Conservation (phyloP, 2,329 filamentous ascomycete species). For the Trichoderma hamatum region DNA sequence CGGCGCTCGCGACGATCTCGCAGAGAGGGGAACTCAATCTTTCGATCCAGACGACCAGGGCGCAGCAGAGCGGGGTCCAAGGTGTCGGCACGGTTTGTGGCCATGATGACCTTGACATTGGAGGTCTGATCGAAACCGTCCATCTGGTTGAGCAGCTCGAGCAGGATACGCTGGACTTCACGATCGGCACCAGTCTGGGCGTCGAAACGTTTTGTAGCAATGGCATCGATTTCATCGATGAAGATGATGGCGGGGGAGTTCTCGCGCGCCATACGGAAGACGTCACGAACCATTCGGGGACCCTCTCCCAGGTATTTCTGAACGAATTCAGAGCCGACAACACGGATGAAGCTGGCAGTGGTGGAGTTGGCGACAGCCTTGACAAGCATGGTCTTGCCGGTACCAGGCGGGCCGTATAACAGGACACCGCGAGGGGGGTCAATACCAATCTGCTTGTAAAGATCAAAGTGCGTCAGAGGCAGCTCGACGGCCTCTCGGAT, state of each 20-base stretch:
- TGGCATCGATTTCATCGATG: conserved; percentile 98
- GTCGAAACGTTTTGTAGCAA: conserved; percentile 98
- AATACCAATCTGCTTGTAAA: conserved; percentile 99
- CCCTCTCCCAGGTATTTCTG: conserved; percentile 99
- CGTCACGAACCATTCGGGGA: conserved; percentile 97
- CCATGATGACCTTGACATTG: conserved; percentile 99
- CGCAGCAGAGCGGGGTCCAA: conserved; percentile 92
- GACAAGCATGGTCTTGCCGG: conserved; percentile 95
- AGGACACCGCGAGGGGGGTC: conserved; percentile 95
- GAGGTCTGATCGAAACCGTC: conserved; percentile 98
- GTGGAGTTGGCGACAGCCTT: conserved; percentile 99
- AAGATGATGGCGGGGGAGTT: conserved; percentile 99
- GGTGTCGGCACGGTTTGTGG: conserved; percentile 96
- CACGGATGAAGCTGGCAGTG: conserved; percentile 96
- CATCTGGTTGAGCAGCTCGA: conserved; percentile 99
- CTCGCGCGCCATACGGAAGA: conserved; percentile 98
- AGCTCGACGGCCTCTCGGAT: conserved; percentile 97
- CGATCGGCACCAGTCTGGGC: conserved; percentile 97
- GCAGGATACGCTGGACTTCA: conserved; percentile 96
- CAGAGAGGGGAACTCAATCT: conserved; percentile 98
- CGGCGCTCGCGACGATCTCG: conserved; percentile 92
- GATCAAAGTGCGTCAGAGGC: conserved; percentile 94
- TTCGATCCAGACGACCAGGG: conserved; percentile 92
- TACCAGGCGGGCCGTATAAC: conserved; percentile 93
- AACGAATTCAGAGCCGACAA: conserved; percentile 97